Percentiles rank a stretch among this genome's conserved stretches.
These are phyloP conservation scores for Microstegium vimineum DNA, from an alignment of 176 grass and related monocot species.

Conservation along the genomic window DNA sequence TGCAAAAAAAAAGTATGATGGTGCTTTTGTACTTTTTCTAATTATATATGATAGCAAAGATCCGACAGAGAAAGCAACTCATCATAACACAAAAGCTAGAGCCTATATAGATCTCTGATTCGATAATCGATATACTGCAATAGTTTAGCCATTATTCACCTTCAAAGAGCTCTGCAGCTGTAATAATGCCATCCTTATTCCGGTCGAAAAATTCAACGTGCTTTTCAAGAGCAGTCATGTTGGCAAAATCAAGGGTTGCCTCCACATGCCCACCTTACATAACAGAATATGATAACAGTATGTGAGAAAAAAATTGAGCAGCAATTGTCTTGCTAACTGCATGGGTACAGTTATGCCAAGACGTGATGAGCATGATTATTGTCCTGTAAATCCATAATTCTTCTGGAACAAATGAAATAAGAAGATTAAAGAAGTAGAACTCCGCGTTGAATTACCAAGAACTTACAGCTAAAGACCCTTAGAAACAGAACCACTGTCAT, in stretches of 20 bases:
- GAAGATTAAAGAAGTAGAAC: background rate
- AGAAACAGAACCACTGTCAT: background rate
- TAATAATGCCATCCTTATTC: slow-evolving; percentile 63
- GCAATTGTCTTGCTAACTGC: background rate
- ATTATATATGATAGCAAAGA: too few relatives aligned
- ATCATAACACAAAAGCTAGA: too few relatives aligned
- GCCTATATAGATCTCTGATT: too few relatives aligned
- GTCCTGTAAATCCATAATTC: background rate
- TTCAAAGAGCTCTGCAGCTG: slow-evolving; percentile 55
- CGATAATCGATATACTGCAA: too few relatives aligned
- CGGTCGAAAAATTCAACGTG: slow-evolving; percentile 64
- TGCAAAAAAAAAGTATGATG: too few relatives aligned
- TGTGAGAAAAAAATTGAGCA: background rate
- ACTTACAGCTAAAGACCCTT: slow-evolving; percentile 17
- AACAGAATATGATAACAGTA: background rate
- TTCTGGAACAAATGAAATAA: background rate
- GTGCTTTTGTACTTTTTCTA: too few relatives aligned
- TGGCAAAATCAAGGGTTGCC: slow-evolving; percentile 1
- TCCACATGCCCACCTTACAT: background rate
- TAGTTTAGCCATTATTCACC: slow-evolving; percentile 15
- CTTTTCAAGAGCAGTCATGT: slow-evolving; percentile 61
- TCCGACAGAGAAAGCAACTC: too few relatives aligned
- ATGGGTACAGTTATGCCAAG: background rate
- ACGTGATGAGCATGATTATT: background rate
- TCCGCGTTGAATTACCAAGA: background rate